Evolutionary conservation across 2,329 filamentous ascomycete species (phyloP).

Genomic region (Orbilia blumenaviensis): DNA sequence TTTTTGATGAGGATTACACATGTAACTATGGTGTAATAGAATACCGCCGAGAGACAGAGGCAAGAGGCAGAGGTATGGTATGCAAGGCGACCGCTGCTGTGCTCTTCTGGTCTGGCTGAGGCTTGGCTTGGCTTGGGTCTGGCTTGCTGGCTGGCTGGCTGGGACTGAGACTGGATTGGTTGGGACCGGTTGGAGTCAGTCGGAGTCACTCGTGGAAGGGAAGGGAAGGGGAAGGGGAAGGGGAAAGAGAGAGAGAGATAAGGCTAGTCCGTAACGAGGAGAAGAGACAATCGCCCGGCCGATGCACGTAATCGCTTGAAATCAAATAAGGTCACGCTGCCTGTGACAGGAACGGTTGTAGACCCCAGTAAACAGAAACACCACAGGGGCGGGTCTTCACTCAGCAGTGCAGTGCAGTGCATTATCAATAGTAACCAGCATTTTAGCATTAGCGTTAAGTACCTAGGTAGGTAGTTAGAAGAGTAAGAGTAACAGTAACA

Average conservation of each 20-base stretch:
- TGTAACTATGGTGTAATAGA: background rate
- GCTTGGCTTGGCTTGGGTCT: too few relatives aligned
- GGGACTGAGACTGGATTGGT: too few relatives aligned
- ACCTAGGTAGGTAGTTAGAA: too few relatives aligned
- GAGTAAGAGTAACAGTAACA: background rate
- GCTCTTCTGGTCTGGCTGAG: too few relatives aligned
- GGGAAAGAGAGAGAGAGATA: background rate
- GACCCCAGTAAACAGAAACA: background rate
- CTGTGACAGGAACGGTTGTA: background rate
- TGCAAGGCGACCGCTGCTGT: slow-evolving; percentile 1
- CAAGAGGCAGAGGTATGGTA: background rate
- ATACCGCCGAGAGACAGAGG: too few relatives aligned
- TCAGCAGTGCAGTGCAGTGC: too few relatives aligned
- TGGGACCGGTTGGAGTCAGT: too few relatives aligned
- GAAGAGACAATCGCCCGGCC: background rate
- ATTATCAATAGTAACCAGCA: too few relatives aligned
- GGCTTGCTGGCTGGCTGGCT: too few relatives aligned
- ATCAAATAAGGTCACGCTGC: slow-evolving; percentile 2
- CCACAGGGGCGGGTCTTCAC: background rate
- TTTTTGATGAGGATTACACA: too few relatives aligned
- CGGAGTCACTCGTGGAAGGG: background rate
- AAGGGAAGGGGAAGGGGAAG: background rate
- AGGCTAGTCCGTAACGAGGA: background rate
- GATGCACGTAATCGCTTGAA: slow-evolving; percentile 32
- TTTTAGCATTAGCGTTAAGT: too few relatives aligned